A percentile compares a stretch with the other conserved stretches of the same genome.
phyloP scores from a whole-genome alignment of 2,329 filamentous ascomycete species.

The Venturia asperata region DNA sequence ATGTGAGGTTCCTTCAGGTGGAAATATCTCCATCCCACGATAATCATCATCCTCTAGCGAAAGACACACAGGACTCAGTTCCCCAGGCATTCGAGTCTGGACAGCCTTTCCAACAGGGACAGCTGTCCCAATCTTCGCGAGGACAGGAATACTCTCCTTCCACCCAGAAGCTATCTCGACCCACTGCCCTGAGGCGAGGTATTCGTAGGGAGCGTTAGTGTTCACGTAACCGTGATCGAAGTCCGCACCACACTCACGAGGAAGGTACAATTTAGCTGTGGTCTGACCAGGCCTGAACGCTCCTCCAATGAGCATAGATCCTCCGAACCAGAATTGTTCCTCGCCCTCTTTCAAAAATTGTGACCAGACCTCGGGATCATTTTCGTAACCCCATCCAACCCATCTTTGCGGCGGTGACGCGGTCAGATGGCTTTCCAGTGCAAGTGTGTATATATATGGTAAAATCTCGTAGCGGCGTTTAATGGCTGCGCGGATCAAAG shows the following conservation, averaged over 20 bases:
- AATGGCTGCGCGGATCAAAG: slow-evolving; percentile 56
- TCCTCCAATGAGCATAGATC: slow-evolving; percentile 57
- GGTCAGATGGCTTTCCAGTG: slow-evolving; percentile 53
- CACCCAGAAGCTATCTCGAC: slow-evolving; percentile 45
- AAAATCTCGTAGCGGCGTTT: slow-evolving; percentile 64
- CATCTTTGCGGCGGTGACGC: slow-evolving; percentile 62
- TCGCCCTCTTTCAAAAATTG: slow-evolving; percentile 55
- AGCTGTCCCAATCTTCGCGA: slow-evolving; percentile 49
- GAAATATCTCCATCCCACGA: slow-evolving; percentile 52
- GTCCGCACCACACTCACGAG: slow-evolving; percentile 35
- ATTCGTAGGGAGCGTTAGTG: slow-evolving; percentile 53
- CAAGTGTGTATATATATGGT: slow-evolving; percentile 62
- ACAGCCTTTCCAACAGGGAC: slow-evolving; percentile 47
- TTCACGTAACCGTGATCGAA: slow-evolving; percentile 49
- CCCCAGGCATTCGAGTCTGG: slow-evolving; percentile 47
- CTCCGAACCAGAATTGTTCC: slow-evolving; percentile 66
- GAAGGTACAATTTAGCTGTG: slow-evolving; percentile 55
- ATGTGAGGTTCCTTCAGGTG: slow-evolving; percentile 34
- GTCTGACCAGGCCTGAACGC: slow-evolving; percentile 56
- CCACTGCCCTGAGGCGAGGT: slow-evolving; percentile 50
- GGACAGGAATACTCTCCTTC: slow-evolving; percentile 48
- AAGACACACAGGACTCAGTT: slow-evolving; percentile 38
- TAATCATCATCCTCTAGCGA: slow-evolving; percentile 47
- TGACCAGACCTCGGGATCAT: slow-evolving; percentile 58
- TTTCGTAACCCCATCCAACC: slow-evolving; percentile 67